Conservation (phyloP, 192 early-diverging fungal species). For the Backusella sp. region DNA sequence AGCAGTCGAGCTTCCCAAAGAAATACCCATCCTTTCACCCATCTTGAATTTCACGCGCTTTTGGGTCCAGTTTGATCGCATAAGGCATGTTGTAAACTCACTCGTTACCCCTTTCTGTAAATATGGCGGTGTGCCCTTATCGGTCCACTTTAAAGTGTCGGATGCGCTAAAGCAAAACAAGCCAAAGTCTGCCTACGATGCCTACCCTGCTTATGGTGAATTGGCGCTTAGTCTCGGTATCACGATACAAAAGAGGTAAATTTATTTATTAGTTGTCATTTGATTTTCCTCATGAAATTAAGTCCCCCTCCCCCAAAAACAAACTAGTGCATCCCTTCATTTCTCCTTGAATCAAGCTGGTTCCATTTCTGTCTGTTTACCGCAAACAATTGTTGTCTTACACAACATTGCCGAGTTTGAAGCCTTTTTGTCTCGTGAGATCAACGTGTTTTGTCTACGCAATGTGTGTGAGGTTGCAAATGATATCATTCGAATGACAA, state of each 20-base stretch:
- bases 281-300: not conserved
- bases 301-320: not conserved
- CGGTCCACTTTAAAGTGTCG: conserved; percentile 28
- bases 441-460: conserved; percentile 31
- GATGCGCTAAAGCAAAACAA: not conserved
- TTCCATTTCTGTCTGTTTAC: conserved; percentile 25
- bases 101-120: conserved; percentile 24
- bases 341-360: conserved; percentile 25
- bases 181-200: conserved; percentile 3
- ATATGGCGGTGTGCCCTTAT: conserved; percentile 28
- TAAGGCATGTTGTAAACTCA: conserved; percentile 25
- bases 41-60: conserved; percentile 29
- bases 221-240: conserved; percentile 24
- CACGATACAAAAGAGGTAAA: conserved; percentile 35
- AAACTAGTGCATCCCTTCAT: conserved; percentile 23
- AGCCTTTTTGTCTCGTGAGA: conserved; percentile 31
- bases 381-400: conserved; percentile 27
- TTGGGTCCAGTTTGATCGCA: conserved; percentile 29
- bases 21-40: conserved; percentile 23
- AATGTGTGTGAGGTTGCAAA: conserved; percentile 35
- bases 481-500: conserved; percentile 18
- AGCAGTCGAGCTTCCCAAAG: not conserved
- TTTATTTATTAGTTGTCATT: too few relatives aligned
- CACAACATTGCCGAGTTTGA: conserved; percentile 32
- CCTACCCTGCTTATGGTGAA: conserved; percentile 20